Evolutionary conservation across 2,329 filamentous ascomycete species (phyloP).

Genomic region (Sporothrix pseudoabietina): DNA sequence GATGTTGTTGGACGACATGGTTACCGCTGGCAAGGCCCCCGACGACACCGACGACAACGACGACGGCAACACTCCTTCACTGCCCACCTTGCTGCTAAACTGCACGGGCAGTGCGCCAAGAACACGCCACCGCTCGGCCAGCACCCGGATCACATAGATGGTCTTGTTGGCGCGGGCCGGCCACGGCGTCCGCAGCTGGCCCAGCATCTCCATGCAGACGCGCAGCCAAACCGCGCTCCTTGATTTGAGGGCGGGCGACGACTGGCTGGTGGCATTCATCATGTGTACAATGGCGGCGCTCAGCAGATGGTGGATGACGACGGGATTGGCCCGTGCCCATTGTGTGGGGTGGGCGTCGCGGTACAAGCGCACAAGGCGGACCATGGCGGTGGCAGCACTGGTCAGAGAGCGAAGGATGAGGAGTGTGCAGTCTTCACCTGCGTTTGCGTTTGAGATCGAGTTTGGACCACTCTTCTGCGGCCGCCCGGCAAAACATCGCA

Average conservation of each 20-base stretch:
- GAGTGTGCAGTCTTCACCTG: background rate
- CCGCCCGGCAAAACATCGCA: background rate
- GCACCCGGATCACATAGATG: background rate
- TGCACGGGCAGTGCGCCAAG: background rate
- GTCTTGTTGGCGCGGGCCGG: background rate
- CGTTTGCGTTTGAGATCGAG: no score
- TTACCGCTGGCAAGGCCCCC: background rate
- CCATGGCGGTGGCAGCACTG: background rate
- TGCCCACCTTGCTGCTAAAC: background rate
- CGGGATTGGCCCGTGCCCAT: background rate
- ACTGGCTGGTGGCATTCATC: background rate
- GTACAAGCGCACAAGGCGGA: background rate
- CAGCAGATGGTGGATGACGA: background rate
- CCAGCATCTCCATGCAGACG: background rate
- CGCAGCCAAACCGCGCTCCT: background rate
- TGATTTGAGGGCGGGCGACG: background rate
- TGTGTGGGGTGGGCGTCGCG: background rate
- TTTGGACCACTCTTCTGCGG: no score
- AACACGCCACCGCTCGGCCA: background rate
- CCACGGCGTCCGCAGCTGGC: background rate
- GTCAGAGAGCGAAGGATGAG: background rate
- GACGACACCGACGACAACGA: background rate
- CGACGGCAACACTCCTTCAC: background rate
- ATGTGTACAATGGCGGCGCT: background rate
- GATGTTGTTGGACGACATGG: background rate